Evolutionary conservation across 257 asterid genomes (phyloP).

Genomic region (Parsonsia alboflavescens): DNA sequence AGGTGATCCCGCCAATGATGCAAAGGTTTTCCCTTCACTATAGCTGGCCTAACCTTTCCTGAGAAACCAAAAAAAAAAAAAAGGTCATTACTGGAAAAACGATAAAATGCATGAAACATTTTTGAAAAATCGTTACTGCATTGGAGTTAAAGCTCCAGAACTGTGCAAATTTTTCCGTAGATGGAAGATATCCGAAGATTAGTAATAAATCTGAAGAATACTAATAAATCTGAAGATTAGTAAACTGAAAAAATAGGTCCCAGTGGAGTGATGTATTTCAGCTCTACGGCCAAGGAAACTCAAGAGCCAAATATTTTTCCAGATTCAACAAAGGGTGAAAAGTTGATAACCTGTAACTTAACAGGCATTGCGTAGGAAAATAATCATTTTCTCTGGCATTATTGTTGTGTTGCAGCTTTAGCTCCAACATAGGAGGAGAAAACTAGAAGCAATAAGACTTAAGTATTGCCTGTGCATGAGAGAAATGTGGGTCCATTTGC

Average conservation of each 20-base stretch:
- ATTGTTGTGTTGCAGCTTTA: not conserved
- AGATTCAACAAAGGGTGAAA: not conserved
- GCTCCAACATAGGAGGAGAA: not conserved
- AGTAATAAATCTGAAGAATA: not conserved
- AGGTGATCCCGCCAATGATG: not conserved
- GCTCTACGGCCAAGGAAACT: not conserved
- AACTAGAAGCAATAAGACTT: not conserved
- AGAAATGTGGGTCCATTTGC: not conserved
- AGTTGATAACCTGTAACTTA: not conserved
- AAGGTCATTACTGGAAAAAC: not conserved
- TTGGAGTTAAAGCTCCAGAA: not conserved
- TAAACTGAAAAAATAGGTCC: not conserved
- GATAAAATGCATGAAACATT: not conserved
- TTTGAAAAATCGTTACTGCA: not conserved
- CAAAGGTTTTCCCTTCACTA: constrained; percentile 5
- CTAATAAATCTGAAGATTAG: not conserved
- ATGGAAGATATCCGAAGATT: not conserved
- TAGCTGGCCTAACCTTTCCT: constrained; percentile 49
- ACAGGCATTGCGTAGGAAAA: too few species aligned
- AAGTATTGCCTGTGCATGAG: not conserved
- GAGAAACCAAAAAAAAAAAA: constrained; percentile 12
- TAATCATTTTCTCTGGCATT: not conserved
- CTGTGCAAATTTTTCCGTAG: not conserved
- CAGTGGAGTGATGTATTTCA: not conserved
- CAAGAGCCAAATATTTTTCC: not conserved